Base-by-base conservation (phyloP, 108 stramenopile genomes). In the Tribonema minus region DNA sequence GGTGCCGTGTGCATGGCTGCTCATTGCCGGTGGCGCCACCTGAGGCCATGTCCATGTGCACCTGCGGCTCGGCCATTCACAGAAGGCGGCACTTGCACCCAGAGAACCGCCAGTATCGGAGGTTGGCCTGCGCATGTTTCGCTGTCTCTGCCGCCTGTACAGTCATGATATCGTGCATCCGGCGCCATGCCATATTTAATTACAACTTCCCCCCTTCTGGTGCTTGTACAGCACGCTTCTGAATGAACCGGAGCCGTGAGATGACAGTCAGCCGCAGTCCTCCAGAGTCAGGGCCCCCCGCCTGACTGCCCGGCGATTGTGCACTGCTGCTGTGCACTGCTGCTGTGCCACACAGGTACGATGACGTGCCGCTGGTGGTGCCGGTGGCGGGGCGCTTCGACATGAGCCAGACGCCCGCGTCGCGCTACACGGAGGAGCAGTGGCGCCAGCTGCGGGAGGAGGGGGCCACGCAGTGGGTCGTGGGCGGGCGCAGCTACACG, bases 391-490 rank as follows among this genome's bases (percentile, higher is more conserved):
- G 70, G 60, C 69, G 80, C 23, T 80, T 71, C 36, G 70, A 80
- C 80, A 71, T 61, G 26, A 64, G 39, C 32, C 27, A 71, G 40
- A 70, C 61, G 25, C 80, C 80, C 4, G 29, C 39, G 20, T 71
- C 70, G 6, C 80, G 80, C 41, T 80, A 70, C 71, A 80, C 80
- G 70, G 70, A 70, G 30, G 70, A 80, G 34, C 80, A 80, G 64
- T 71, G 69, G 80, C 28, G 37, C 15, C 20, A 30, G 41, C 63
- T 80, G 0, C 58, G 64, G 27, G 31, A 70, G n/a, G 61, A 31
- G 20, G 80, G 80, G 3, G 68, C 70, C 38, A 69, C 61, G 33
- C 30, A 71, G 64, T 71, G 70, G 70, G 60, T 12, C 12, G 69
- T 80, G 23, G 36, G 59, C 54, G 77, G 77, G 25, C 15, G 59